These are phyloP conservation scores for Mycena filopes DNA, from an alignment of 768 basidiomycete genomes.

Conservation along the genomic window DNA sequence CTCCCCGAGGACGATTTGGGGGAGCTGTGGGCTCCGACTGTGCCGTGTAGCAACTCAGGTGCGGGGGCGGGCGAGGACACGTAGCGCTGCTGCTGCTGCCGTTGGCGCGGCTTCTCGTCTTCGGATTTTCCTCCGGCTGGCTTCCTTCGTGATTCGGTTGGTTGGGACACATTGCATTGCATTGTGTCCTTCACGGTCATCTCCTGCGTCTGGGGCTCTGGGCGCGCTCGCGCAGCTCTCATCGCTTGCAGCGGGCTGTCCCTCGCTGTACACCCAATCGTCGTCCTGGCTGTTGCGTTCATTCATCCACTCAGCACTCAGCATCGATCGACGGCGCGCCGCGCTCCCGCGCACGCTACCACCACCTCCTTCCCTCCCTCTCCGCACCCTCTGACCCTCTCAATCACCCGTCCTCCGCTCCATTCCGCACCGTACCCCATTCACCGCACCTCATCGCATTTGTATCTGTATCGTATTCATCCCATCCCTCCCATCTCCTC, in stretches of 20 bases:
- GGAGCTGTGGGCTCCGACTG: slow-evolving; percentile 16
- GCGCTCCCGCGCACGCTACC: background rate
- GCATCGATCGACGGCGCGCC: background rate
- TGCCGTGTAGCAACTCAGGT: background rate
- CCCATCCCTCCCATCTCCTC: background rate
- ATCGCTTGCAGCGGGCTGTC: background rate
- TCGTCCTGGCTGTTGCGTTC: background rate
- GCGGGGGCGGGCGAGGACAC: background rate
- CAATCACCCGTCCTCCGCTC: background rate
- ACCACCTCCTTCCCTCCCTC: background rate
- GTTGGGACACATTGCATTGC: background rate
- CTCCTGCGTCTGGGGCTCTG: too few species aligned
- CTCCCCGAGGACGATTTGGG: slow-evolving; percentile 28
- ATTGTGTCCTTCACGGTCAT: background rate
- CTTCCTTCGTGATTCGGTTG: slow-evolving; percentile 7
- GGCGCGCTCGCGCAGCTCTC: slow-evolving; percentile 4
- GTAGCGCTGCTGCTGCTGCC: background rate
- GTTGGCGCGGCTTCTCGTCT: background rate
- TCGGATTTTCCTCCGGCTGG: background rate
- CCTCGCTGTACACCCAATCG: background rate
- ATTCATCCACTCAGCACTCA: background rate
- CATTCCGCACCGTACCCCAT: background rate
- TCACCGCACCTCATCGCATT: background rate
- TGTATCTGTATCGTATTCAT: background rate
- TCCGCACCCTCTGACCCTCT: background rate